phyloP scores from a whole-genome alignment of 768 basidiomycete species.

The Podaxis rugospora region DNA sequence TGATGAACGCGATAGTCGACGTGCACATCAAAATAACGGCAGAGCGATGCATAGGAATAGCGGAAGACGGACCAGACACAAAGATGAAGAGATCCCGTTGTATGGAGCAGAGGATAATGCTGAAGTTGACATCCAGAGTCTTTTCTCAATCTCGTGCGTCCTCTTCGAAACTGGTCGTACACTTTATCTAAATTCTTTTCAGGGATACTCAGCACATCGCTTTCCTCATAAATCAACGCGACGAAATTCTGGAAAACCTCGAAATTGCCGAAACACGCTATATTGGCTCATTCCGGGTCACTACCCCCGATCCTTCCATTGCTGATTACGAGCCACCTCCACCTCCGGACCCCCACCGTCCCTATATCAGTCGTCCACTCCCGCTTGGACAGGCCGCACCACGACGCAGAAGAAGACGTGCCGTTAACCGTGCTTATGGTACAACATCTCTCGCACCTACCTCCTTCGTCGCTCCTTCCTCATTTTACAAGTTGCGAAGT shows the following conservation, averaged over 20 bases:
- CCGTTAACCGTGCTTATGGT: slow-evolving; percentile 59
- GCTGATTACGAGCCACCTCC: slow-evolving; percentile 47
- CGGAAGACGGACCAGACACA: slow-evolving; percentile 22
- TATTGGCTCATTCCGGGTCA: slow-evolving; percentile 68
- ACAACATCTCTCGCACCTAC: slow-evolving; percentile 70
- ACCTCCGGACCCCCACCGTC: slow-evolving; percentile 38
- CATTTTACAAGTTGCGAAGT: slow-evolving; percentile 70
- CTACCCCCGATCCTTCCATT: slow-evolving; percentile 71
- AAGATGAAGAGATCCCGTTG: slow-evolving; percentile 39
- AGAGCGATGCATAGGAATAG: slow-evolving; percentile 24
- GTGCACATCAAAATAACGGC: slow-evolving; percentile 22
- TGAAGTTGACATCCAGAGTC: slow-evolving; percentile 64
- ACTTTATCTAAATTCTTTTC: slow-evolving; percentile 6
- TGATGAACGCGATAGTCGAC: slow-evolving; percentile 6
- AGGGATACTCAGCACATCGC: slow-evolving; percentile 72
- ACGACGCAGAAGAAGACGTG: slow-evolving; percentile 40
- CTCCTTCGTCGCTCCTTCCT: slow-evolving; percentile 75
- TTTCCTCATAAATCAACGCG: slow-evolving; percentile 68
- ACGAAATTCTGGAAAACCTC: slow-evolving; percentile 71
- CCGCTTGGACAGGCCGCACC: slow-evolving; percentile 39
- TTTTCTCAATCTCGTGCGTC: slow-evolving; percentile 72
- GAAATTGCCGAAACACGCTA: slow-evolving; percentile 80
- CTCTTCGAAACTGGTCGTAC: neutral
- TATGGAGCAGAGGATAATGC: slow-evolving; percentile 37
- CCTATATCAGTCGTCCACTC: slow-evolving; percentile 67